Percentiles rank a stretch among this genome's conserved stretches.
Conservation (phyloP, 257 asterid genomes). For the Petrea volubilis region DNA sequence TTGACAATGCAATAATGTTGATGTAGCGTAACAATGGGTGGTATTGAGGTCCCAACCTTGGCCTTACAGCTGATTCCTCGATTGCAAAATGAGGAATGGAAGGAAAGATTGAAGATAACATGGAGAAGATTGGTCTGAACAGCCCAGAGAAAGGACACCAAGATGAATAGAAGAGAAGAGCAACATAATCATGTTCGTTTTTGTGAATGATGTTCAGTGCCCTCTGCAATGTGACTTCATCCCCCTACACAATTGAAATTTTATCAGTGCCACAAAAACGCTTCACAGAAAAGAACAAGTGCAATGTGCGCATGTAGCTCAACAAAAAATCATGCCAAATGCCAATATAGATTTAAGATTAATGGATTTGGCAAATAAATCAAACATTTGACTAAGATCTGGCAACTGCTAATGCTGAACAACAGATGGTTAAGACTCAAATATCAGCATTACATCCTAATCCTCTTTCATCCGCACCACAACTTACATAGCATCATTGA, state of each 20-base stretch:
- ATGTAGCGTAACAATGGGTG: slow-evolving; percentile 8
- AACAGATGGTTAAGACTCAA: no score
- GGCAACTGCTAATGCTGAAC: no score
- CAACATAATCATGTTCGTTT: slow-evolving; percentile 63
- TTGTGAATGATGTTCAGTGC: slow-evolving; percentile 71
- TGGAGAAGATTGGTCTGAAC: slow-evolving; percentile 67
- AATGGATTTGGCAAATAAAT: no score
- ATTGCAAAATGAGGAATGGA: slow-evolving; percentile 89
- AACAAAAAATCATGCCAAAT: background rate
- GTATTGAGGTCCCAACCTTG: slow-evolving; percentile 61
- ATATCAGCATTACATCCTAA: no score
- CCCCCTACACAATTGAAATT: slow-evolving; percentile 64
- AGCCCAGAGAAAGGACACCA: slow-evolving; percentile 95
- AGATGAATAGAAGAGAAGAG: slow-evolving; percentile 88
- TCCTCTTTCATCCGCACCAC: no score
- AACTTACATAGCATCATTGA: no score
- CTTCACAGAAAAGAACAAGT: background rate
- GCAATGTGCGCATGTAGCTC: background rate
- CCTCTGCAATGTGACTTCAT: slow-evolving; percentile 76
- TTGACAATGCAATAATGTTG: slow-evolving; percentile 9
- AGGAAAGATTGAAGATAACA: slow-evolving; percentile 74
- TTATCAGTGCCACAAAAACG: slow-evolving; percentile 17
- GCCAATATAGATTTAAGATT: background rate
- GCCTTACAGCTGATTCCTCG: slow-evolving; percentile 90
- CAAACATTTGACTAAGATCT: no score